Evolutionary conservation across 140 eudicot genomes (phyloP), one percentile per base, ranked within the genome.

Genomic region (Senecio squalidus): DNA sequence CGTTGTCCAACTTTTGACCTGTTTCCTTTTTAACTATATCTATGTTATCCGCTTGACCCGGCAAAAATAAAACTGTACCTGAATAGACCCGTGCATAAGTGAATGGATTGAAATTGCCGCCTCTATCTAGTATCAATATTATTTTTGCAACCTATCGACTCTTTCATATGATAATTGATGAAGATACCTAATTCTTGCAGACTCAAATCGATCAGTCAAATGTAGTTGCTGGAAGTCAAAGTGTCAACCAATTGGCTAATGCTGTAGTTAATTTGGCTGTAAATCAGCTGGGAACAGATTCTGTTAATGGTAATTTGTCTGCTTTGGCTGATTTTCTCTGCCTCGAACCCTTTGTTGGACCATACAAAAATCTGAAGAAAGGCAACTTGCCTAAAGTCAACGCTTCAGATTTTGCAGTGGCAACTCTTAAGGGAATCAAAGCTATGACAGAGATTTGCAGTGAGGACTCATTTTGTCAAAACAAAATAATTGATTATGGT

Each of bases 131-230:
- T n/a, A n/a, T n/a, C n/a, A n/a, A n/a, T n/a, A n/a, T n/a, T 63
- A 8, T 36, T 38, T 47, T 3, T 31, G 22, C 13, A 17, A 31
- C n/a, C 31, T 61, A 14, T 28, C 8, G 4, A 55, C 50, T 55
- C 15, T 4, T 55, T 30, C 38, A 14, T 46, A 55, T 26, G 30
- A 68, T 55, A 56, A 53, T 64, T 74, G 66, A 67, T 68, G 60
- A 40, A 23, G 23, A 49, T 43, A 53, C 33, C 39, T 52, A 36
- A 38, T 53, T 48, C 29, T 64, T 78, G 85, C 96, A 91, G 98
- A 91, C 98, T 54, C 96, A 86, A 82, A 76, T 91, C 45, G 84
- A 86, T 69, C 91, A 78, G 59, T 48, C 92, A 70, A 91, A 86
- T 56, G 56, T 91, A 50, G 63, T 78, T 25, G 78, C 77, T 28